These are phyloP conservation scores for Mycena sp. DNA, from an alignment of 1,284 basidiomycete species.

Conservation along the genomic window DNA sequence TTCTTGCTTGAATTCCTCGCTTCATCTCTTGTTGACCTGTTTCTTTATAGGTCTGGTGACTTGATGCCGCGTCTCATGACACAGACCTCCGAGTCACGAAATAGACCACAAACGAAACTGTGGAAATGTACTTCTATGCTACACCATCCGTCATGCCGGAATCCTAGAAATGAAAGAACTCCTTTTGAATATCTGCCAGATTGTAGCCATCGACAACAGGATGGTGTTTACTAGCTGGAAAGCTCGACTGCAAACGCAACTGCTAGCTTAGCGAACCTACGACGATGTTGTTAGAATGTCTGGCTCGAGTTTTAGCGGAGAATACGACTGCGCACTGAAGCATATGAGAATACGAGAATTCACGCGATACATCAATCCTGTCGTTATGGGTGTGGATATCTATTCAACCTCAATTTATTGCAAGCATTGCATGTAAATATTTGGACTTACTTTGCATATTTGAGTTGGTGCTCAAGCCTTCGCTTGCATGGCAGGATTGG, in stretches of 20 bases:
- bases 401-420: conserved; percentile 45
- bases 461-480: background rate
- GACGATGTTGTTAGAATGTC: background rate
- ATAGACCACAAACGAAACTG: conserved; percentile 6
- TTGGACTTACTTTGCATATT: conserved; percentile 44
- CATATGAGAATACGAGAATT: conserved; percentile 88
- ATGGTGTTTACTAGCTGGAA: background rate
- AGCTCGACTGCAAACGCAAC: conserved; percentile 87
- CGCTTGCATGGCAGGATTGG: conserved; percentile 53
- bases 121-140: conserved; percentile 21
- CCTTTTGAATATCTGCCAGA: background rate
- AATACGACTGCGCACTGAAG: conserved; percentile 66
- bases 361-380: conserved; percentile 81
- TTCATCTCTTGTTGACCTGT: conserved; percentile 1
- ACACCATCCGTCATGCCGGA: conserved; percentile 5
- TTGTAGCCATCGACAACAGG: background rate
- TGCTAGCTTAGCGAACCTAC: conserved; percentile 83
- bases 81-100: conserved; percentile 8
- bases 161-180: conserved; percentile 4
- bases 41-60: conserved; percentile 2
- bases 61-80: conserved; percentile 6
- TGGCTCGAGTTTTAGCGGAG: background rate
- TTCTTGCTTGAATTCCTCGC: background rate
- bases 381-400: conserved; percentile 60
- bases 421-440: no score